Evolutionary conservation across 116 monocot genomes (phyloP), one percentile per base, ranked within the genome.

Genomic region (Zostera marina): DNA sequence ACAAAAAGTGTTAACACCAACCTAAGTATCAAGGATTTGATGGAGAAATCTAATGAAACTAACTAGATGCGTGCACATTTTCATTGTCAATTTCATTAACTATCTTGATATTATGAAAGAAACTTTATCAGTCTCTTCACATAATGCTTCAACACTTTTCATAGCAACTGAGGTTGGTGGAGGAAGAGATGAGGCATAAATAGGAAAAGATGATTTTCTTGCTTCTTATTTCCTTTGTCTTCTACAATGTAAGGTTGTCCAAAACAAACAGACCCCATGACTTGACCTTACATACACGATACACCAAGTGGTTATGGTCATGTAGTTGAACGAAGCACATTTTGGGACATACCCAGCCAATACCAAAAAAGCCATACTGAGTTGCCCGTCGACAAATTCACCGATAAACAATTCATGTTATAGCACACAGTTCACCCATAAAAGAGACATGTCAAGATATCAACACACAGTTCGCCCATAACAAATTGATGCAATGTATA

Each of bases 401-500:
- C 32, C 32, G 32, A 32, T 32, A 32, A 32, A 32, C 32, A 32
- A 32, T 32, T 32, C 32, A 32, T 32, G 32, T 5, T 32, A 32
- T 32, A 1, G 0, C 32, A 32, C 32, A 32, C 32, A 32, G 4
- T 32, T 32, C 32, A 5, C 32, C 32, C 32, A 32, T 32, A 32
- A 61, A 24, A 44, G n/a, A 22, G 4, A 47, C 24, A 9, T 7
- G 47, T 22, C n/a, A 7, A 32, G 14, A 9, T 47, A 25, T 81
- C 66, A 81, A 53, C 81, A 76, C 2, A 83, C 83, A 4, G 83
- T 83, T 42, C 76, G 68, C 1, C 83, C 83, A 48, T 67, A 83
- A 66, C 83, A 79, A 40, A 83, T 76, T 21, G 83, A 78, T 41
- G 79, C 78, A n/a, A 83, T 75, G 26, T 83, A 83, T n/a, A 83